Conservation (phyloP, 352 stramenopile genomes). For the Halophytophthora batemanensis region DNA sequence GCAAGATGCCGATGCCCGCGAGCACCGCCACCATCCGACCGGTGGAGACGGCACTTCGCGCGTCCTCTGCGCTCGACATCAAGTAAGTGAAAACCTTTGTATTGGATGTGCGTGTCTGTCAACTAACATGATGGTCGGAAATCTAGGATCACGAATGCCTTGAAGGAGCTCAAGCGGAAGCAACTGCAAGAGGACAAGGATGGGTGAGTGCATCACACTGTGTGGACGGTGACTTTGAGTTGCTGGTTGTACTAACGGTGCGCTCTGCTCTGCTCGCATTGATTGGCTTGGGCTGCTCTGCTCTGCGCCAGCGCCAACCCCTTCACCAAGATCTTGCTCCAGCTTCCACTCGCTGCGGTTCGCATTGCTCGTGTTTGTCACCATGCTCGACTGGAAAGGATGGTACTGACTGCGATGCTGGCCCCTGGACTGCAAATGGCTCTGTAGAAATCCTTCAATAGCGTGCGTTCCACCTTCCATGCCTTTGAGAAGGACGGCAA, state of each 20-base stretch:
- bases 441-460: constrained; percentile 67
- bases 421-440: background rate
- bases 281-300: background rate
- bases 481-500: constrained; percentile 59
- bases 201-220: constrained; percentile 30
- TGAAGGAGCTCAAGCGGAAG: constrained; percentile 72
- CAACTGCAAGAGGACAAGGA: constrained; percentile 39
- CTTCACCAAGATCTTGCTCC: constrained; percentile 68
- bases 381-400: background rate
- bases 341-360: constrained; percentile 45
- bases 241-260: background rate
- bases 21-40: constrained; percentile 48
- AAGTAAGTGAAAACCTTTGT: constrained; percentile 38
- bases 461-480: constrained; percentile 67
- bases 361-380: background rate
- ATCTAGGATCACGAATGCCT: constrained; percentile 67
- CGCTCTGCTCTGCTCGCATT: background rate
- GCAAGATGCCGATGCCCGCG: constrained; percentile 21
- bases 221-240: background rate
- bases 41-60: constrained; percentile 25
- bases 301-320: constrained; percentile 21
- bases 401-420: background rate
- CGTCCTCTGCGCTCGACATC: constrained; percentile 52
- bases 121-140: background rate
- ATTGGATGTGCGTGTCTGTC: background rate